phyloP scores from a whole-genome alignment of 495 filamentous ascomycete species.

The Filosporella fistucella region DNA sequence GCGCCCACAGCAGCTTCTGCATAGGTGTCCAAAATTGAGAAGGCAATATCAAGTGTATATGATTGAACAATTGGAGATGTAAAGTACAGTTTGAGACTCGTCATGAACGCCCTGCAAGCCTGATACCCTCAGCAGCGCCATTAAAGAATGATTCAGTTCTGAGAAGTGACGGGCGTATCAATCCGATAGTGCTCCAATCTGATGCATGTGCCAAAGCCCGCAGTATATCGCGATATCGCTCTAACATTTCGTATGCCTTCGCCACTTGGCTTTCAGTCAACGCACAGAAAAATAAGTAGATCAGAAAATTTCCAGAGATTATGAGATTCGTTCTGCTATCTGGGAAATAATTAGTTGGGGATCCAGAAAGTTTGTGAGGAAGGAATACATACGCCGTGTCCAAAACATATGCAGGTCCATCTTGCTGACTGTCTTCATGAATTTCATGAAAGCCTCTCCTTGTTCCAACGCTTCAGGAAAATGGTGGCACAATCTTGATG shows the following conservation, averaged over 20 bases:
- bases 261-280: slow-evolving; percentile 18
- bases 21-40: too few relatives aligned
- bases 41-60: too few relatives aligned
- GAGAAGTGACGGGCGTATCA: slow-evolving; percentile 10
- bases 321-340: slow-evolving; percentile 21
- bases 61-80: too few relatives aligned
- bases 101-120: too few relatives aligned
- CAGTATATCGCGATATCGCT: slow-evolving; percentile 18
- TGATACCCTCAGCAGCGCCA: slow-evolving; percentile 8
- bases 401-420: slow-evolving; percentile 16
- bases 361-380: not conserved
- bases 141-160: slow-evolving; percentile 13
- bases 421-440: slow-evolving; percentile 5
- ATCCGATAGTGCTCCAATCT: slow-evolving; percentile 14
- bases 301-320: slow-evolving; percentile 20
- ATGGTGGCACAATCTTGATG: slow-evolving; percentile 13
- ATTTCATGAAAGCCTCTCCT: slow-evolving; percentile 13
- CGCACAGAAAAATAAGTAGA: slow-evolving; percentile 24
- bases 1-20: slow-evolving; percentile 16
- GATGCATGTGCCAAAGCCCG: not conserved
- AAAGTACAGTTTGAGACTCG: too few relatives aligned
- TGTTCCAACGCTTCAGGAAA: slow-evolving; percentile 8
- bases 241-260: slow-evolving; percentile 16
- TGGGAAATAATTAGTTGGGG: not conserved
- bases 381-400: slow-evolving; percentile 16